Evolutionary conservation across 2,329 filamentous ascomycete genomes (phyloP), one percentile per base, ranked within the genome.

Genomic region (Hymenotorrendiella dingleyae): DNA sequence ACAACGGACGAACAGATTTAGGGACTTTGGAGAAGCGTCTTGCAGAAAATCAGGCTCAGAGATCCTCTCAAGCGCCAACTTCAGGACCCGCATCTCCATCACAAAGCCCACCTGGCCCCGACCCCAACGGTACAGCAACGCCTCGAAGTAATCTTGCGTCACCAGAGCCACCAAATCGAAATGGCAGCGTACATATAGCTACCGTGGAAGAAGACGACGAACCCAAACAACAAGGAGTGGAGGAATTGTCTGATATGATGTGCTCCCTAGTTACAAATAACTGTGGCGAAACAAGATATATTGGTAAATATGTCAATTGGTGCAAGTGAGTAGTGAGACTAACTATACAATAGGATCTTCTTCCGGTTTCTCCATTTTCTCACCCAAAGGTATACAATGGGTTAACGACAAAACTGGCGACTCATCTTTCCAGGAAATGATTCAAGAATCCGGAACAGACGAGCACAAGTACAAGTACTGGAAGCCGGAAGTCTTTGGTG

Each of bases 391-490:
- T 33, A 94, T 98, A 41, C 85, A 95, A 63, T 98, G 93, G 93
- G 91, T 98, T 40, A 97, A 96, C 57, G 83, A 93, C 54, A 96
- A 94, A 70, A 97, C 90, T 2, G 93, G 93, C n/a, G 93, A 98
- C 61, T 80, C 75, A 17, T 94, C 89, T 0, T 98, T 98, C 65
- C 86, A 94, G 62, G 78, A 86, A 43, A 97, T 96, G 86, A 95
- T 98, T 42, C 84, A 84, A 2, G 83, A 87, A 40, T 85, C 91
- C n/a, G 87, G 86, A 20, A 81, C 94, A 30, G 87, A 95, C 55
- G 88, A 95, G 57, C 87, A 93, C 64, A 95, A 94, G 62, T 96
- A 88, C 86, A 88, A 87, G 57, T 87, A 93, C 57, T 97, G 93
- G 93, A 95, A 94, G 60, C 90, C 90, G n/a, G 90, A 97, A 61